Conservation (phyloP, 805 yeast species). For the Ogataea glucozyma region DNA sequence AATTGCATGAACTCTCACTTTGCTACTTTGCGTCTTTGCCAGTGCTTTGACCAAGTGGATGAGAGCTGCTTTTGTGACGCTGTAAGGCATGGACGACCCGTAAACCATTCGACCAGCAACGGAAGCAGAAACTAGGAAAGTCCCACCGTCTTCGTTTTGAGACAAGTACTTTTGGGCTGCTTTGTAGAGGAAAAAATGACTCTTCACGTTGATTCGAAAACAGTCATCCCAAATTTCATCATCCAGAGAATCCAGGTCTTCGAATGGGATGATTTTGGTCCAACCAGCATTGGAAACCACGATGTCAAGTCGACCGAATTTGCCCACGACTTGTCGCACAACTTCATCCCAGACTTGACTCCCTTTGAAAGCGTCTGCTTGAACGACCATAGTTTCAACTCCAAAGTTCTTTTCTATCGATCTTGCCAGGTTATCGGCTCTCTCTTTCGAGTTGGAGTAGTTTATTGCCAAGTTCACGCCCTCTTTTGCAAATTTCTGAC, state of each 20-base stretch:
- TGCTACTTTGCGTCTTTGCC: constrained; percentile 9
- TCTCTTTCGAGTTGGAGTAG: constrained; percentile 32
- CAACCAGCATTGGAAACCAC: constrained; percentile 42
- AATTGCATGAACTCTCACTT: constrained; percentile 10
- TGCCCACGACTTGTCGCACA: constrained; percentile 29
- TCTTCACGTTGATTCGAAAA: constrained; percentile 33
- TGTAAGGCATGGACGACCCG: constrained; percentile 13
- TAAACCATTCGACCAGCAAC: constrained; percentile 12
- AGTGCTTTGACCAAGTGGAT: constrained; percentile 10
- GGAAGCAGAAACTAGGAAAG: constrained; percentile 11
- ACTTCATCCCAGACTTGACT: constrained; percentile 9
- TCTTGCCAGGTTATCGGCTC: constrained; percentile 33
- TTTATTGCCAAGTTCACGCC: constrained; percentile 38
- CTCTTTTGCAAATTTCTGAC: constrained; percentile 37
- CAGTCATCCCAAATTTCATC: constrained; percentile 37
- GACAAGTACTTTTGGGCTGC: constrained; percentile 9
- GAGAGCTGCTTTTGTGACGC: constrained; percentile 11
- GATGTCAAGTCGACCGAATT: constrained; percentile 37
- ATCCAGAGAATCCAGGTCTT: constrained; percentile 34
- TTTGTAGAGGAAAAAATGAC: constrained; percentile 25
- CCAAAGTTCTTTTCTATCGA: constrained; percentile 17
- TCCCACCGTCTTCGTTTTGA: constrained; percentile 9
- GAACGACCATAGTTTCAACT: constrained; percentile 24
- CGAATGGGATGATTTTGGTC: constrained; percentile 36
- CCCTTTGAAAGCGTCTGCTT: constrained; percentile 32